Base-by-base conservation (phyloP, 2,329 filamentous ascomycete species). In the Scedosporium minutisporum region DNA sequence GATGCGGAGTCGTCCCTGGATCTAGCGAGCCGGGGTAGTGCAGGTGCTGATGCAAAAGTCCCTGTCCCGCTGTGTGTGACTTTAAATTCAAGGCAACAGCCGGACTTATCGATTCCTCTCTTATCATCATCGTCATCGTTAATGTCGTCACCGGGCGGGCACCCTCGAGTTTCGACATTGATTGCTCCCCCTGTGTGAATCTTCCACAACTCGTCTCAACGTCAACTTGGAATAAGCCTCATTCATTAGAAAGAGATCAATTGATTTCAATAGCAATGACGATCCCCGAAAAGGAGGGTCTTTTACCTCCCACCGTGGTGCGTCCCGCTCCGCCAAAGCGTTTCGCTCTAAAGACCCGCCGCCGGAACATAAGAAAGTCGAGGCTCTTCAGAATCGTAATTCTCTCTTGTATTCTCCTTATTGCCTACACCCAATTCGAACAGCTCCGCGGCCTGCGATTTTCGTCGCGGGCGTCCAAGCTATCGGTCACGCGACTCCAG, bases 401-500 rank as follows among this genome's bases (percentile, higher is more conserved):
- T 6, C 65, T 84, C 5, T 75, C 76, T 7, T 81, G 77, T 65
- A 72, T 85, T n/a, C 72, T 72, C 33, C 81, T 84, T 65, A 79
- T 81, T 55, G 78, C 74, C n/a, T 77, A 78, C 62, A 76, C 78
- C 0, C 79, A 82, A 65, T 81, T 78, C 78, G 71, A 69, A 65
- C 78, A 80, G 65, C 65, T 80, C 27, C 27, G 48, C 27, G 23
- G 55, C 25, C 27, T 41, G 14, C 55, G 55, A 14, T n/a, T 4
- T 16, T 25, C 14, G 38, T 44, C 59, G 5, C 23, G n/a, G 2
- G 21, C 61, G 6, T 16, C 63, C 16, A 29, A 59, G 10, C 72
- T 88, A 3, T 87, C 85, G 1, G 65, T 78, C 23, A 73, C 80
- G 57, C 80, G 78, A 67, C 75, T 89, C 23, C 73, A 78, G 42